Percentiles rank a stretch among this genome's conserved stretches.
Conservation (phyloP, 2,329 filamentous ascomycete genomes). For the Fusarium sp. region DNA sequence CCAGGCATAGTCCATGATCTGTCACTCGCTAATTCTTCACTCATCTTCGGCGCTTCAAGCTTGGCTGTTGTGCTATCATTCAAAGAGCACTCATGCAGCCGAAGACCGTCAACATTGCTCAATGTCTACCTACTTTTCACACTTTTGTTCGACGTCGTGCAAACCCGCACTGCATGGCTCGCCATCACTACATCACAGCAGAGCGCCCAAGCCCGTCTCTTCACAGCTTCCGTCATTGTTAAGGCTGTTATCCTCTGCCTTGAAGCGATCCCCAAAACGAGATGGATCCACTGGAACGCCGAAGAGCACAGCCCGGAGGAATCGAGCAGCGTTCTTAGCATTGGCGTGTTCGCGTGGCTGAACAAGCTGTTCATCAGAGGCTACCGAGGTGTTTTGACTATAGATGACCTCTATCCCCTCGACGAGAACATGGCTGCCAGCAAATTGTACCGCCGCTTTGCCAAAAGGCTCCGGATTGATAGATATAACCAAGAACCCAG, state of each 20-base stretch:
- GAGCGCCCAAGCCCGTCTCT: constrained; percentile 45
- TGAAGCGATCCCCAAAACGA: constrained; percentile 53
- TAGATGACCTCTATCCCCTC: constrained; percentile 51
- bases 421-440: constrained; percentile 44
- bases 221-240: constrained; percentile 49
- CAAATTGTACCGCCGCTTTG: constrained; percentile 34
- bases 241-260: constrained; percentile 51
- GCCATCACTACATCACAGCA: constrained; percentile 29
- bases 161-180: constrained; percentile 57
- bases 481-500: constrained; percentile 33
- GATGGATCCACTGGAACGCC: constrained; percentile 53
- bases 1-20: constrained; percentile 32
- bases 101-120: constrained; percentile 57
- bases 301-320: constrained; percentile 53
- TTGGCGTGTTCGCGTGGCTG: constrained; percentile 51
- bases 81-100: constrained; percentile 51
- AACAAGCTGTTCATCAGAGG: constrained; percentile 51
- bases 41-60: constrained; percentile 45
- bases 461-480: constrained; percentile 39
- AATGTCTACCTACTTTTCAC: constrained; percentile 55
- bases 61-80: constrained; percentile 48
- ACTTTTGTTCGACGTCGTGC: constrained; percentile 56
- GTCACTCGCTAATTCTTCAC: constrained; percentile 43
- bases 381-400: constrained; percentile 48
- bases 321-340: constrained; percentile 48